Conservation (phyloP, 208 protist genomes). For the Trypanosoma boissoni region DNA sequence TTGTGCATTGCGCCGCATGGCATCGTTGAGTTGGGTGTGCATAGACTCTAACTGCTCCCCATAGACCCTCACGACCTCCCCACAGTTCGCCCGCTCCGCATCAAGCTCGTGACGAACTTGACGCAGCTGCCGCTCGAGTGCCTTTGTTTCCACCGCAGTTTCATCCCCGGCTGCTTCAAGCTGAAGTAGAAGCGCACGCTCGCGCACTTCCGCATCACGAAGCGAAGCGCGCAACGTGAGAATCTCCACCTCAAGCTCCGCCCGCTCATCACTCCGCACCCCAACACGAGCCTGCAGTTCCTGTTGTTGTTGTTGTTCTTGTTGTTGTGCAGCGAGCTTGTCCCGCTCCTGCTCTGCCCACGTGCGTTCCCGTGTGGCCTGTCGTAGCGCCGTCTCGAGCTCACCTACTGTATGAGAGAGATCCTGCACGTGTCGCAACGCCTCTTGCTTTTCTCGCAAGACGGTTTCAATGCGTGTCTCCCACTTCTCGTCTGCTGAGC, state of each 20-base stretch:
- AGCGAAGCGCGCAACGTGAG: slow-evolving; percentile 7
- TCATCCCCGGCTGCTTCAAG: slow-evolving; percentile 55
- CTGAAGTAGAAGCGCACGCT: slow-evolving; percentile 40
- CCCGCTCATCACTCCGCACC: not conserved
- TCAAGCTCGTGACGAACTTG: slow-evolving; percentile 36
- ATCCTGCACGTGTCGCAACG: slow-evolving; percentile 41
- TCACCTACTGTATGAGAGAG: slow-evolving; percentile 38
- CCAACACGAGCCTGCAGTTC: not conserved
- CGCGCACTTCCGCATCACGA: slow-evolving; percentile 24
- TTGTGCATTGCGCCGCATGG: slow-evolving; percentile 26
- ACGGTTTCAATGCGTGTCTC: slow-evolving; percentile 33
- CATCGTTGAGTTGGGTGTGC: slow-evolving; percentile 54
- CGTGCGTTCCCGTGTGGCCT: slow-evolving; percentile 21
- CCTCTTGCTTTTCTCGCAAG: slow-evolving; percentile 27
- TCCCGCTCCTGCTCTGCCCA: slow-evolving; percentile 29
- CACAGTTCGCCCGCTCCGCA: slow-evolving; percentile 39
- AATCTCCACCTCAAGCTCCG: slow-evolving; percentile 8
- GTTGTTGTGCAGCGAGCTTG: not conserved
- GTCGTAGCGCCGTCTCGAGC: slow-evolving; percentile 37
- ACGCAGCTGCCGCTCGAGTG: slow-evolving; percentile 29
- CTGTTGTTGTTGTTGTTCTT: not conserved
- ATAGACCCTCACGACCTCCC: slow-evolving; percentile 62
- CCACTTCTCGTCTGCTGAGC: slow-evolving; percentile 38
- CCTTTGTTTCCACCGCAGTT: slow-evolving; percentile 26
- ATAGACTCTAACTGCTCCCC: slow-evolving; percentile 55